Evolutionary conservation across 2,329 filamentous ascomycete genomes (phyloP), one percentile per base, ranked within the genome.

Genomic region (Cryphonectria parasitica): DNA sequence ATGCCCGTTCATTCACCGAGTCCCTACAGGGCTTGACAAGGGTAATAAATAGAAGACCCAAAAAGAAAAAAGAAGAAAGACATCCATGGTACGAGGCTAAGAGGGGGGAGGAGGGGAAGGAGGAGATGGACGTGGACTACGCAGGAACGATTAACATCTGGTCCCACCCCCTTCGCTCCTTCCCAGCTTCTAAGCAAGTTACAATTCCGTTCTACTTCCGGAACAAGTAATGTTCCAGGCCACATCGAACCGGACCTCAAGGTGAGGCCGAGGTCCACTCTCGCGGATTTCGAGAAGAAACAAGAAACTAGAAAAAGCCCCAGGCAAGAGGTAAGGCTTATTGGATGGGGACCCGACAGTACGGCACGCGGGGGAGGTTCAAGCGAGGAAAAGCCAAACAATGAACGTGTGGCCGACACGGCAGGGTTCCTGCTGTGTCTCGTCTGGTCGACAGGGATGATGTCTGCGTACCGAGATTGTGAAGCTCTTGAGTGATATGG

Each of bases 381-480:
- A 58, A 58, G 54, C 54, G 54, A 58, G 54, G 54, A 31, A 19
- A 31, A 28, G 45, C 45, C 45, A 5, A n/a, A 49, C 45, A n/a
- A 7, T 49, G 7, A 49, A 49, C 45, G 17, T 45, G 43, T 45
- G 43, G 43, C 43, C n/a, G 13, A 13, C 49, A 25, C 25, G 13
- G 52, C 52, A 19, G 52, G 52, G n/a, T 31, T 31, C 56, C 56
- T 34, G 17, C 31, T 22, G 56, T 8, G 34, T 61, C 22, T 22
- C 13, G 34, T 11, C 31, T 61, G 58, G 58, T n/a, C 58, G 58
- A 61, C 31, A 39, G 58, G 58, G 34, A 10, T 22, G 25, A 36
- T 22, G 34, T 22, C 34, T 34, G 31, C 56, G 31, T 61, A 39
- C 58, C 58, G 58, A 61, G 34, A 61, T 61, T 61, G 58, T 61